Evolutionary conservation across 2,329 filamentous ascomycete genomes (phyloP), one percentile per base, ranked within the genome.

Genomic region (Grosmannia serpens): DNA sequence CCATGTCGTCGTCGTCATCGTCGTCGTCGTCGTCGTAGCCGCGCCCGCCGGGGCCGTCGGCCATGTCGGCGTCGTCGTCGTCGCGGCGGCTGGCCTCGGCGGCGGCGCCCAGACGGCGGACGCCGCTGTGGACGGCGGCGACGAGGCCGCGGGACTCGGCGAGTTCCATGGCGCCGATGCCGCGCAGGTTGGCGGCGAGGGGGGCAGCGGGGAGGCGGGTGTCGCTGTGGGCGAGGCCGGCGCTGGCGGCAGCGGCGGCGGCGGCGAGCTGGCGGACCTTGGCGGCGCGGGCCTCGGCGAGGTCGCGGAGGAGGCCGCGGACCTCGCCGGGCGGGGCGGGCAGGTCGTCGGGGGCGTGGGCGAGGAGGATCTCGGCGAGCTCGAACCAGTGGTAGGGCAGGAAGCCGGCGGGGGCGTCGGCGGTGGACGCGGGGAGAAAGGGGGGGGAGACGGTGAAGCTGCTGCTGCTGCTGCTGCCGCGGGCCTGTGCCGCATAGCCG

Each of bases 351-450:
- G 83, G 80, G 4, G 91, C 91, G 58, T 89, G 87, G 53, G 91
- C 87, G 2, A 99, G 81, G 52, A 99, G 76, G 69, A 95, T 84
- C 72, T 96, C 91, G 22, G 88, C 86, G 10, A 97, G 75, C 73
- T 97, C 94, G 49, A 95, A 81, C 91, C 92, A 99, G 74, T 97
- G 92, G 69, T 95, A 97, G 0, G 94, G 94, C 35, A 99, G 76
- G 17, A 85, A 83, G 47, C 84, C 83, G 0, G 84, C 74, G 10
- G 86, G 83, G 1, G 87, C 82, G 53, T 82, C 76, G 24, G 86
- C 83, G 0, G 87, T 91, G 63, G 87, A 89, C 20, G 86, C 85
- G 1, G 84, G 82, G 1, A 95, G 73, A 68, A 96, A 96, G 0
- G 92, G 92, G 4, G 91, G 83, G 74, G 61, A 4, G 49, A 11